Evolutionary conservation across 495 filamentous ascomycete species (phyloP).

Genomic region (Thermothielavioides terrestris): DNA sequence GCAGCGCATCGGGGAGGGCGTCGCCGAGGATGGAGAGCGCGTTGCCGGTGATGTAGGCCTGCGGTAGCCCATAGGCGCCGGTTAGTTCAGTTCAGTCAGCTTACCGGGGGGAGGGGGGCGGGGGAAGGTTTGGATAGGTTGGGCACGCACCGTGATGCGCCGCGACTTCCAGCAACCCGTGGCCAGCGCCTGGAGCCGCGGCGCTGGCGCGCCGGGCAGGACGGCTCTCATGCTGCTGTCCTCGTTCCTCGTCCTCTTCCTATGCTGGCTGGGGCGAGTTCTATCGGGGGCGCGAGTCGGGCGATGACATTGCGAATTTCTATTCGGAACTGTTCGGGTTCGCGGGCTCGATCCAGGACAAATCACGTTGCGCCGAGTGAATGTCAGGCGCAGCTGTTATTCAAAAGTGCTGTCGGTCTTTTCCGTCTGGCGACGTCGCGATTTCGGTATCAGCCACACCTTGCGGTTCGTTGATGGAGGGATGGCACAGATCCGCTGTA

Average conservation of each 20-base stretch:
- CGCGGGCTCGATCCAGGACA: no score
- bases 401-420: no score
- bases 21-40: conserved; percentile 74
- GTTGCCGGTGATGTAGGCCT: conserved; percentile 87
- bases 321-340: no score
- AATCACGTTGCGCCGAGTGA: not conserved
- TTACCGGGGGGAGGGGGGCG: no score
- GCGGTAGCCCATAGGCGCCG: not conserved
- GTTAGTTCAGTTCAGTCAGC: not conserved
- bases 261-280: not conserved
- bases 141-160: conserved; percentile 60
- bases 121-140: conserved; percentile 15
- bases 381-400: no score
- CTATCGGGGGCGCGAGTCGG: conserved; percentile 23
- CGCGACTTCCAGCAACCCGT: conserved; percentile 74
- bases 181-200: conserved; percentile 81
- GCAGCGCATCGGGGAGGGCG: conserved; percentile 59
- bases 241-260: not conserved
- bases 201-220: conserved; percentile 83
- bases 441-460: no score
- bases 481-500: no score
- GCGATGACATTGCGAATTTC: conserved; percentile 8
- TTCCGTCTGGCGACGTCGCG: no score
- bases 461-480: not conserved
- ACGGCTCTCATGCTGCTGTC: conserved; percentile 55